Conservation (phyloP, 345 rosid species). For the Gossypium anomalum region DNA sequence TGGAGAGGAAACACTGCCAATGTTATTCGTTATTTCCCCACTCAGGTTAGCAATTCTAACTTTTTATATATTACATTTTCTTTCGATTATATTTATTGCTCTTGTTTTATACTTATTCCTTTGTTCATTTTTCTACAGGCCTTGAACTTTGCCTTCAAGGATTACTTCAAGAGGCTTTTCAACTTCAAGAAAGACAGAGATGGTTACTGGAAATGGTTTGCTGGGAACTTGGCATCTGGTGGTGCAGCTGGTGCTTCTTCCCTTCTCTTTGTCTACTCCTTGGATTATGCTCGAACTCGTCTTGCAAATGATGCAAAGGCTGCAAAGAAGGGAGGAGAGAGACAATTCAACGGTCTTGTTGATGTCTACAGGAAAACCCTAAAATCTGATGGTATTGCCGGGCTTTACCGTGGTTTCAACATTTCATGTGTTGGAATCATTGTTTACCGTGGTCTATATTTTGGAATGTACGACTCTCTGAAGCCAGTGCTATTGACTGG, state of each 20-base stretch:
- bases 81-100: background rate
- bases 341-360: constrained; percentile 76
- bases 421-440: constrained; percentile 78
- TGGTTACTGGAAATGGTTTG: constrained; percentile 96
- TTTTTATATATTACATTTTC: background rate
- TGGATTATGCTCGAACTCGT: constrained; percentile 89
- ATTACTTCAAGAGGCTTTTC: constrained; percentile 78
- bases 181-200: constrained; percentile 90
- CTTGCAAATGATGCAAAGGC: constrained; percentile 87
- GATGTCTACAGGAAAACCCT: constrained; percentile 82
- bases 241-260: constrained; percentile 95
- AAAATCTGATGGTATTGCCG: constrained; percentile 68
- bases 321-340: constrained; percentile 80
- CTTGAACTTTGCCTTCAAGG: constrained; percentile 89
- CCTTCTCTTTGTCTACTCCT: constrained; percentile 74
- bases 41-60: constrained; percentile 44
- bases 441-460: constrained; percentile 84
- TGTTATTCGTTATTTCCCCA: constrained; percentile 87
- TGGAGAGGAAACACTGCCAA: constrained; percentile 95
- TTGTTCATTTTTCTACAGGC: constrained; percentile 40
- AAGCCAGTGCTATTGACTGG: constrained; percentile 75
- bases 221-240: constrained; percentile 83
- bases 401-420: constrained; percentile 88
- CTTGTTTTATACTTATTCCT: background rate
- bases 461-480: constrained; percentile 82